phyloP scores from a whole-genome alignment of 2,329 filamentous ascomycete species.

The Uncinocarpus reesii region DNA sequence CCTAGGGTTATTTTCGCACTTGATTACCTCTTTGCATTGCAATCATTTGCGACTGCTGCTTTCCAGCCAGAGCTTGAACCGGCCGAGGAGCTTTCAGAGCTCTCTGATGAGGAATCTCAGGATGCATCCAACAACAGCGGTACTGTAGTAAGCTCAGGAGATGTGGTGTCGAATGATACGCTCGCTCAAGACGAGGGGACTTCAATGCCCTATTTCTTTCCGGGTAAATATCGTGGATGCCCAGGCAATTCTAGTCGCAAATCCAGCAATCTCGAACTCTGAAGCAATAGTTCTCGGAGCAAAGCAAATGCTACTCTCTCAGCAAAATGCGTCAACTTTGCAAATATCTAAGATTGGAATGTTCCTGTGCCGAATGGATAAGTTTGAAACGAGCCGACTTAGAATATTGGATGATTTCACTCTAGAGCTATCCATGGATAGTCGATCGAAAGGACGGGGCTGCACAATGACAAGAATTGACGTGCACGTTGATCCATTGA shows the following conservation, averaged over 20 bases:
- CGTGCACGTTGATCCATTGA: conserved; percentile 79
- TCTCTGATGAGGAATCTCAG: conserved; percentile 28
- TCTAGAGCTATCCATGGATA: conserved; percentile 78
- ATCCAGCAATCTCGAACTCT: conserved; percentile 77
- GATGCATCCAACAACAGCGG: conserved; percentile 14
- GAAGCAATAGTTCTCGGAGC: conserved; percentile 93
- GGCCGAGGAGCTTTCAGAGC: conserved; percentile 26
- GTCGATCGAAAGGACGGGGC: conserved; percentile 48
- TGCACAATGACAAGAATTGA: conserved; percentile 65
- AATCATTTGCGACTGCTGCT: conserved; percentile 68
- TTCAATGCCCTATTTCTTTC: conserved; percentile 68
- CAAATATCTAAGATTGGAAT: conserved; percentile 92
- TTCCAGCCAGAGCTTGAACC: conserved; percentile 45
- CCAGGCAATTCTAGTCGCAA: conserved; percentile 91
- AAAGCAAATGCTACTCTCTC: conserved; percentile 83
- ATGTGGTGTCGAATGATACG: background rate
- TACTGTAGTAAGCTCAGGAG: background rate
- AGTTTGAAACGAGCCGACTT: conserved; percentile 79
- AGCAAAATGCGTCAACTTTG: conserved; percentile 87
- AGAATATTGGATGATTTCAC: conserved; percentile 96
- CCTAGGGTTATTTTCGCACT: conserved; percentile 89
- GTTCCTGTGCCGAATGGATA: conserved; percentile 98
- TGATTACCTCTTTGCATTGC: conserved; percentile 86
- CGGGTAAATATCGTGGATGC: conserved; percentile 91
- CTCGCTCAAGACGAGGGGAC: conserved; percentile 23